Evolutionary conservation across 192 early-diverging fungal genomes (phyloP), one percentile per base, ranked within the genome.

Genomic region (Coemansia interrupta): DNA sequence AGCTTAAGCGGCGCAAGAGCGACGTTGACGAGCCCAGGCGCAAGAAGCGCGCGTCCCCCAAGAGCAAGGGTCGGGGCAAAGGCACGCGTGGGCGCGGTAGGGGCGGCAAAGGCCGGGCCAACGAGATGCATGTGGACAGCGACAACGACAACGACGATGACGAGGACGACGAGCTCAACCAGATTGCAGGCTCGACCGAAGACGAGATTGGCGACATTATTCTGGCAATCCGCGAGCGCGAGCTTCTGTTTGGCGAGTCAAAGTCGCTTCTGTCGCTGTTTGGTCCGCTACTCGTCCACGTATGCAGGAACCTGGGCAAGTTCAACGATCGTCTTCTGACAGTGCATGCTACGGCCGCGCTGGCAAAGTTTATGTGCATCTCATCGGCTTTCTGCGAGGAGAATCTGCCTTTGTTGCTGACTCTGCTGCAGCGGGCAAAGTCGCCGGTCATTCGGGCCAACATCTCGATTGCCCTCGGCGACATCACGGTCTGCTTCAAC

Each of bases 361-460:
- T 99, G 29, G 86, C 87, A 77, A 98, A 99, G 71, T 84, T 99
- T 55, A 97, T 97, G 95, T 99, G 97, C 70, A 86, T 99, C 29
- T 91, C 89, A 30, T 82, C 96, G 13, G 85, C 92, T 19, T 99
- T 94, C 61, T 99, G 97, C 80, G 96, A 98, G 59, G 65, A 84
- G 19, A 83, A 99, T 64, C 81, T 99, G 18, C 92, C 90, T 43
- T 77, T 99, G 11, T 74, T 99, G 6, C 87, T 98, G 59, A 92
- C 88, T 3, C 90, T 97, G 51, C 67, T 99, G 24, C 89, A 92
- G 64, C 89, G 90, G 51, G 83, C 92, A 0, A 85, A 84, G 30
- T 86, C 92, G 49, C 86, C 93, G 7, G 84, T 86, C 12, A 94
- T 98, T 64, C 87, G 95, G 7, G 86, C 90, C 68, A 99, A 99